These are phyloP conservation scores for Saccharomyces pastorianus DNA, from an alignment of 1,139 yeast species.

Conservation along the genomic window DNA sequence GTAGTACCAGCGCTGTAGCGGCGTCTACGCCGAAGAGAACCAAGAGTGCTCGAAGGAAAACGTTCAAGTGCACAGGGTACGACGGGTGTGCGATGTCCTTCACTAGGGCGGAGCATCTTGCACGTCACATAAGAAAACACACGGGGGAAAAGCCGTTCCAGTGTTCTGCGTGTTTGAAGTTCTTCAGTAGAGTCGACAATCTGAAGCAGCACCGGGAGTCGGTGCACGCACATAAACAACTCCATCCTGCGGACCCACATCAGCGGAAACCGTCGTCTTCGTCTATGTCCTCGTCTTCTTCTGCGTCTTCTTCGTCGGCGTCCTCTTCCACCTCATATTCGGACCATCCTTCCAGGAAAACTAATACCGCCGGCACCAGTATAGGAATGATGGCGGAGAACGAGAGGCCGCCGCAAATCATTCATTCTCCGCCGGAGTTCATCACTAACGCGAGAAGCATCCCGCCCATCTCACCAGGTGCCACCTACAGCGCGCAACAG, in stretches of 20 bases:
- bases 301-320: conserved; percentile 2
- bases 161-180: conserved; percentile 72
- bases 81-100: conserved; percentile 89
- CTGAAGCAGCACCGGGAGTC: conserved; percentile 89
- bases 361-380: not conserved
- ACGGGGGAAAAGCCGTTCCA: conserved; percentile 57
- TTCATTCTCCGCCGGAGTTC: not conserved
- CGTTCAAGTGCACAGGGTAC: conserved; percentile 80
- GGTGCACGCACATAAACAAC: conserved; percentile 43
- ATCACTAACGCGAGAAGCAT: not conserved
- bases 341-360: conserved; percentile 38
- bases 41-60: conserved; percentile 36
- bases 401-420: not conserved
- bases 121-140: conserved; percentile 63
- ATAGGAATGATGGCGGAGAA: not conserved
- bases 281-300: conserved; percentile 2
- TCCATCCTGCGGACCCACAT: not conserved
- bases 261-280: not conserved
- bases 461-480: not conserved
- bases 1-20: not conserved
- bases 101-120: conserved; percentile 82
- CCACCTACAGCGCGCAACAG: not conserved
- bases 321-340: conserved; percentile 37
- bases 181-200: conserved; percentile 79
- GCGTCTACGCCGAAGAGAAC: not conserved